Conservation (phyloP, 2,329 filamentous ascomycete genomes). For the Fusarium pseudoanthophilum region DNA sequence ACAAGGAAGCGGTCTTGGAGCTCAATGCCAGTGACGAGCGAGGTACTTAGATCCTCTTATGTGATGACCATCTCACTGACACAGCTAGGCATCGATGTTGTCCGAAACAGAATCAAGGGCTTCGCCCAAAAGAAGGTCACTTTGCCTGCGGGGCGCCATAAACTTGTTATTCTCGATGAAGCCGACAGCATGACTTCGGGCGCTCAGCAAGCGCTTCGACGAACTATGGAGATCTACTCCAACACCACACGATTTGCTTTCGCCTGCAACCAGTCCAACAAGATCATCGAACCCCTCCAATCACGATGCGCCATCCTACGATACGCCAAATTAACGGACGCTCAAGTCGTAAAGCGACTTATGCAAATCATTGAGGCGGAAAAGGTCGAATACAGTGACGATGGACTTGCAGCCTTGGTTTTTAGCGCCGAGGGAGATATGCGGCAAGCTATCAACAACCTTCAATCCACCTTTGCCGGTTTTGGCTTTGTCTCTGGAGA, state of each 20-base stretch:
- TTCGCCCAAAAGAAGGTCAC: slow-evolving; percentile 99
- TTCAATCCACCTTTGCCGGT: slow-evolving; percentile 91
- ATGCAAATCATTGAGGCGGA: slow-evolving; percentile 94
- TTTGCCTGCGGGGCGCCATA: slow-evolving; percentile 87
- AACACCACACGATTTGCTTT: slow-evolving; percentile 97
- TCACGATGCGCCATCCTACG: slow-evolving; percentile 95
- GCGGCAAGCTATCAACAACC: slow-evolving; percentile 98
- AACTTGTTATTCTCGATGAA: slow-evolving; percentile 97
- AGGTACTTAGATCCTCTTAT: slow-evolving; percentile 58
- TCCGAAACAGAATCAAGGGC: slow-evolving; percentile 95
- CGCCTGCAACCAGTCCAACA: slow-evolving; percentile 98
- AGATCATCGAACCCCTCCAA: slow-evolving; percentile 99
- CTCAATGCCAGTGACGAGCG: slow-evolving; percentile 96
- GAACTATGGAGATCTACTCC: slow-evolving; percentile 99
- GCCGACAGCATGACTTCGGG: slow-evolving; percentile 98
- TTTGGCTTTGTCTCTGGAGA: slow-evolving; percentile 98
- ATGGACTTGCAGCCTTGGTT: slow-evolving; percentile 93
- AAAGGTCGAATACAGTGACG: slow-evolving; percentile 88
- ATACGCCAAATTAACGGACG: slow-evolving; percentile 91
- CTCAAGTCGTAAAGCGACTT: slow-evolving; percentile 89
- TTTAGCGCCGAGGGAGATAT: slow-evolving; percentile 99
- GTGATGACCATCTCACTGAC: background rate
- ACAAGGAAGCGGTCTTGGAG: slow-evolving; percentile 97
- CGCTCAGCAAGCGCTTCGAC: slow-evolving; percentile 91
- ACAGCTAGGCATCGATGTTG: slow-evolving; percentile 85